These are phyloP conservation scores for Linum usitatissimum DNA, from an alignment of 345 rosid genomes.

Conservation along the genomic window DNA sequence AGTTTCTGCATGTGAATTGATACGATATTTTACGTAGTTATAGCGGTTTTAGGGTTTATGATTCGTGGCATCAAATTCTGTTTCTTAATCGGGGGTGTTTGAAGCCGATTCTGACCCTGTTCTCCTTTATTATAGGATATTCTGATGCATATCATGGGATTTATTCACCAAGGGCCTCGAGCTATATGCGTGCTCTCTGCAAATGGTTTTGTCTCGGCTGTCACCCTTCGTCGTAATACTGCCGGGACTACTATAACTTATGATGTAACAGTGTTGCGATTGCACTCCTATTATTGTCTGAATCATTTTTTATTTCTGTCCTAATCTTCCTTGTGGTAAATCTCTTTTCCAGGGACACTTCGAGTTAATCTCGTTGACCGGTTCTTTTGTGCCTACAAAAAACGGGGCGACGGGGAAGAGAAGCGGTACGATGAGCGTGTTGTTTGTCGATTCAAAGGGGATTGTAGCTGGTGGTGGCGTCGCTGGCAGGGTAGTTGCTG, in stretches of 20 bases:
- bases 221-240: slow-evolving; percentile 28
- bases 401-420: slow-evolving; percentile 77
- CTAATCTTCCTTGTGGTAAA: too few relatives aligned
- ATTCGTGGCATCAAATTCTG: background rate
- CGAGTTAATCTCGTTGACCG: slow-evolving; percentile 87
- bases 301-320: too few relatives aligned
- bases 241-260: slow-evolving; percentile 29
- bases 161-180: slow-evolving; percentile 30
- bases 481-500: slow-evolving; percentile 84
- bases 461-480: slow-evolving; percentile 94
- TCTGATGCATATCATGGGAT: slow-evolving; percentile 24
- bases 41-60: background rate
- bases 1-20: background rate
- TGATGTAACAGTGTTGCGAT: slow-evolving; percentile 13
- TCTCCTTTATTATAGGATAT: slow-evolving; percentile 16
- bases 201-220: slow-evolving; percentile 27
- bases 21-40: slow-evolving; percentile 1
- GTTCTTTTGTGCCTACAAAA: slow-evolving; percentile 80
- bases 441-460: slow-evolving; percentile 81
- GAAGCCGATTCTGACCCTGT: too few relatives aligned
- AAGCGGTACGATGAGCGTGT: slow-evolving; percentile 93
- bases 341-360: slow-evolving; percentile 62
- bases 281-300: too few relatives aligned
- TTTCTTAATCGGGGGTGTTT: background rate
- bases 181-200: slow-evolving; percentile 29